Evolutionary conservation across 2,329 filamentous ascomycete genomes (phyloP), one percentile per base, ranked within the genome.

Genomic region (Falciphora oryzae): DNA sequence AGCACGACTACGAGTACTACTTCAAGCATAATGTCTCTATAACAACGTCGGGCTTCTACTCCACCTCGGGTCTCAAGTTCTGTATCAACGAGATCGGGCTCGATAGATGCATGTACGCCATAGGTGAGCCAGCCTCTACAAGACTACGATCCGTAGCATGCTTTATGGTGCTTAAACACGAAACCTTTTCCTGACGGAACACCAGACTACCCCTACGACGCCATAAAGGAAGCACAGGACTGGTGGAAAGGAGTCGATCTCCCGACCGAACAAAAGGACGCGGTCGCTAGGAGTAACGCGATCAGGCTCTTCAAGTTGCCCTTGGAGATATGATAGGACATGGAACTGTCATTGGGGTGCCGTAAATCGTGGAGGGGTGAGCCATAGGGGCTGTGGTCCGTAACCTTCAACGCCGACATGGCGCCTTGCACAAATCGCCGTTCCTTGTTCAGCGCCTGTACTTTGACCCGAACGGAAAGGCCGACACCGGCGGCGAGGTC

Each of bases 1-100:
- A 75, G 67, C 66, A 78, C 5, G 76, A 79, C 68, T 79, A 79
- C 70, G 68, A 64, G 27, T 75, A 76, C 66, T 76, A 76, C 66
- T 79, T 77, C 66, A 75, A 65, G 4, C 73, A 77, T 64, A 79
- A 79, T 61, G 71, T 79, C 59, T 78, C 74, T 16, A 75, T 79
- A 63, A 79, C 76, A 0, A 79, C 77, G 0, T 78, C 75, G 0
- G 77, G 78, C 0, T 73, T 78, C 66, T 79, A 76, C 67, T 76
- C 75, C 16, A 79, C 76, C 0, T 65, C 71, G 10, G 77, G 74
- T 0, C 69, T 79, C 35, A 77, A 78, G 68, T 78, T 73, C 59
- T 79, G 77, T 59, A 74, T 79, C 50, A 69, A 75, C 18, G 74
- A 77, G 65, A 70, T 79, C 18, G 76, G 77, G 0, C 65, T 73